phyloP scores from a whole-genome alignment of 345 rosid genomes.

The Gossypium raimondii region DNA sequence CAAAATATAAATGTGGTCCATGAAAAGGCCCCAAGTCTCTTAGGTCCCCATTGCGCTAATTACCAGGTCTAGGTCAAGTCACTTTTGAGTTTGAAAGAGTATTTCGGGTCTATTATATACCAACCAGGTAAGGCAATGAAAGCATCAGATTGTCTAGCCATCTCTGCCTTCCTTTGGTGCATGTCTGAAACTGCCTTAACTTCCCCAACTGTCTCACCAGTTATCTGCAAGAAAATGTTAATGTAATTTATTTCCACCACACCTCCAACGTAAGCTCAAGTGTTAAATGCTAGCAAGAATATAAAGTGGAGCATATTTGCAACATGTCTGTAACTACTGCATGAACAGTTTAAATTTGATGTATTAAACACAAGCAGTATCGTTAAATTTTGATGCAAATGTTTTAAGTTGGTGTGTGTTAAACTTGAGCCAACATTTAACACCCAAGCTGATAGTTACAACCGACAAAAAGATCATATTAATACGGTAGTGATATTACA shows the following conservation, averaged over 20 bases:
- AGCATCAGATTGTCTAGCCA: conserved; percentile 76
- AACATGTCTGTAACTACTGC: too few relatives aligned
- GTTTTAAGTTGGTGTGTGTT: too few relatives aligned
- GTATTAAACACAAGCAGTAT: too few relatives aligned
- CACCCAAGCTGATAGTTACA: too few relatives aligned
- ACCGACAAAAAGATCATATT: too few relatives aligned
- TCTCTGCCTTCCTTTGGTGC: conserved; percentile 85
- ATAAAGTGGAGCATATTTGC: too few relatives aligned
- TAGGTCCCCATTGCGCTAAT: background rate
- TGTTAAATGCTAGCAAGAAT: too few relatives aligned
- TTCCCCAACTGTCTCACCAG: conserved; percentile 78
- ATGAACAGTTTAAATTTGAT: too few relatives aligned
- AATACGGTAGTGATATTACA: too few relatives aligned
- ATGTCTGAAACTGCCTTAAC: conserved; percentile 76
- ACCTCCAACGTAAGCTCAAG: too few relatives aligned
- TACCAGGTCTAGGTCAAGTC: too few relatives aligned
- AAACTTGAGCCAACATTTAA: too few relatives aligned
- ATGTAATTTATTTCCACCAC: background rate
- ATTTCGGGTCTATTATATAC: conserved; percentile 4
- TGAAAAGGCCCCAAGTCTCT: background rate
- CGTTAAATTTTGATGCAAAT: background rate
- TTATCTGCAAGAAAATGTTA: conserved; percentile 39
- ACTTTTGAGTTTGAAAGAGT: background rate
- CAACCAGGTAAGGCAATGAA: conserved; percentile 79
- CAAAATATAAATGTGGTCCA: background rate